These are phyloP conservation scores for Monilinia aucupariae DNA, from an alignment of 2,329 filamentous ascomycete species.

Conservation along the genomic window DNA sequence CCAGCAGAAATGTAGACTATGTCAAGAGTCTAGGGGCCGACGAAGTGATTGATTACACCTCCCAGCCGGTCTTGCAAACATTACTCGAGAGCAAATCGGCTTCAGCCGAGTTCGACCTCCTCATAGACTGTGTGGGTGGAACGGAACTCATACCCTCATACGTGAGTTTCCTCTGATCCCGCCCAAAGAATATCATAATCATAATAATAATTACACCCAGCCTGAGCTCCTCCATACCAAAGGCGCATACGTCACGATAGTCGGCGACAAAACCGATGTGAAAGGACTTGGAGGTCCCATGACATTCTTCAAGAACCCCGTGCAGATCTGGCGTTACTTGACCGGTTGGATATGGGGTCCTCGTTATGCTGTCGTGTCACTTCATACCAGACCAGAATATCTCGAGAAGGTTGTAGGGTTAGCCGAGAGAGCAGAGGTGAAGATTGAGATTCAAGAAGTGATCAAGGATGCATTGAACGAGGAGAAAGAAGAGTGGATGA, in stretches of 20 bases:
- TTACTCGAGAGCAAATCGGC: constrained; percentile 18
- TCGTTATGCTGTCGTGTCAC: constrained; percentile 28
- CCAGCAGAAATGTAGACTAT: constrained; percentile 28
- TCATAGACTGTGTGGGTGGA: constrained; percentile 38
- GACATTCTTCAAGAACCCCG: constrained; percentile 29
- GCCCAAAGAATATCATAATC: background rate
- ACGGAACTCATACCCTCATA: constrained; percentile 27
- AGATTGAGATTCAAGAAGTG: constrained; percentile 19
- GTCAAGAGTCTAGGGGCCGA: constrained; percentile 30
- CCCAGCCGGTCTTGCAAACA: constrained; percentile 21
- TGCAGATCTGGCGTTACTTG: constrained; percentile 28
- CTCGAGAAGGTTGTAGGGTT: constrained; percentile 16
- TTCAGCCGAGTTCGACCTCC: constrained; percentile 23
- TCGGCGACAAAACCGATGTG: constrained; percentile 31
- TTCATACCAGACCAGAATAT: constrained; percentile 14
- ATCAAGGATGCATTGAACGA: constrained; percentile 17
- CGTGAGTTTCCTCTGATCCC: constrained; percentile 18
- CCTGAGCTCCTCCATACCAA: constrained; percentile 25
- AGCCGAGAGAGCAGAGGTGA: constrained; percentile 18
- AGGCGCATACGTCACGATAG: constrained; percentile 33
- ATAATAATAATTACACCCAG: constrained; percentile 15
- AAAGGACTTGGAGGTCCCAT: constrained; percentile 28
- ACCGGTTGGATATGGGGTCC: constrained; percentile 32
- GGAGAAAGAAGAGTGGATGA: constrained; percentile 15
- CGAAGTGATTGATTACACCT: constrained; percentile 32